These are phyloP conservation scores for Colletotrichum higginsianum DNA, from an alignment of 2,329 filamentous ascomycete genomes.

Conservation along the genomic window DNA sequence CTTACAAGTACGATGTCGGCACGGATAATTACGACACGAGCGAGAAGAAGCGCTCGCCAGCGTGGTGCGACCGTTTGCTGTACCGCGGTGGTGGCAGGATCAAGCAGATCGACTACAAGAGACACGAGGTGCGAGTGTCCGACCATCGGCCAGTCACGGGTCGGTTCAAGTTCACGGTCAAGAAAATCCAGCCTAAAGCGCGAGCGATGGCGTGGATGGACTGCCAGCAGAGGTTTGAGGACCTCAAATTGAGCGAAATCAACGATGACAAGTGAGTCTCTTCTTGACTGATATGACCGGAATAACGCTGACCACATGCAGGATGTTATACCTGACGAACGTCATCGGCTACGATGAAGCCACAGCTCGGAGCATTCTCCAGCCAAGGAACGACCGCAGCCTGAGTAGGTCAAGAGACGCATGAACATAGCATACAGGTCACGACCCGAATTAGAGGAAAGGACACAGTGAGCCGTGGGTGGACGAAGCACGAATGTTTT, in stretches of 20 bases:
- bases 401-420: constrained; percentile 23
- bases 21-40: constrained; percentile 94
- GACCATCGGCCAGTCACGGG: constrained; percentile 96
- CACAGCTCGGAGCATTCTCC: constrained; percentile 40
- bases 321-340: constrained; percentile 41
- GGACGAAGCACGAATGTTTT: constrained; percentile 11
- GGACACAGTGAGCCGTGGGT: constrained; percentile 1
- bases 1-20: constrained; percentile 98
- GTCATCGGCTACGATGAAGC: constrained; percentile 43
- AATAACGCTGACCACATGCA: constrained; percentile 11
- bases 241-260: constrained; percentile 77
- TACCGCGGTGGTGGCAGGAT: constrained; percentile 86
- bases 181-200: constrained; percentile 80
- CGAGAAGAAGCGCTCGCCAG: constrained; percentile 93
- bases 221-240: constrained; percentile 82
- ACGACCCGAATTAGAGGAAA: constrained; percentile 20
- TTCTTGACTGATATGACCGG: neutral
- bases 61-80: constrained; percentile 96
- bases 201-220: constrained; percentile 78
- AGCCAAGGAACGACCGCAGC: constrained; percentile 34
- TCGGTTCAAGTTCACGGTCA: constrained; percentile 85
- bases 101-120: constrained; percentile 87
- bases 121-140: constrained; percentile 91
- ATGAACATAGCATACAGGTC: constrained; percentile 3
- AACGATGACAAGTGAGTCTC: constrained; percentile 82